Evolutionary conservation across 495 filamentous ascomycete species (phyloP).

Genomic region (Filosporella fistucella): DNA sequence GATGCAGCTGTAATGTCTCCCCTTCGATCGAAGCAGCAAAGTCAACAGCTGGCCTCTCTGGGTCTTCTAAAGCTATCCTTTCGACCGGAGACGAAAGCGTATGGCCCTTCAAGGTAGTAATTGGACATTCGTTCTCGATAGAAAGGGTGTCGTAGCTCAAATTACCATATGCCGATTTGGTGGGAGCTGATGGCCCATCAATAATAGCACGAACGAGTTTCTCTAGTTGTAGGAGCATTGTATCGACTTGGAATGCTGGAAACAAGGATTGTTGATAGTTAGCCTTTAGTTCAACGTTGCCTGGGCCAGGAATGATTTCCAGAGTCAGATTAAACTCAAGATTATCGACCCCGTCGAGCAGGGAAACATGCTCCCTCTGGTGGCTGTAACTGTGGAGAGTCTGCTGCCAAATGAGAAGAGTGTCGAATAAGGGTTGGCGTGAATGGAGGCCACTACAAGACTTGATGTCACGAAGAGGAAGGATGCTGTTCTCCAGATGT

Average conservation of each 20-base stretch:
- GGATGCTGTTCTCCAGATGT: conserved; percentile 49
- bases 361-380: conserved; percentile 29
- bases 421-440: conserved; percentile 55
- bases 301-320: conserved; percentile 57
- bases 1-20: conserved; percentile 24
- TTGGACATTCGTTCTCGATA: conserved; percentile 41
- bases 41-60: conserved; percentile 52
- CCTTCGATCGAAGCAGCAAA: conserved; percentile 46
- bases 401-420: conserved; percentile 76
- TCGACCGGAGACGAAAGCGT: conserved; percentile 51
- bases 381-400: conserved; percentile 40
- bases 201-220: conserved; percentile 42
- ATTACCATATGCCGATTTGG: conserved; percentile 21
- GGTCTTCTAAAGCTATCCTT: conserved; percentile 35
- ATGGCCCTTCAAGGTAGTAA: conserved; percentile 17
- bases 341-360: conserved; percentile 54
- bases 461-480: conserved; percentile 66
- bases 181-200: conserved; percentile 27
- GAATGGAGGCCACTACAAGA: conserved; percentile 43
- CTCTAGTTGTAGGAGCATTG: conserved; percentile 55
- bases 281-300: conserved; percentile 36
- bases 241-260: conserved; percentile 40
- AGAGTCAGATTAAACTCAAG: conserved; percentile 70
- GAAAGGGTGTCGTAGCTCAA: conserved; percentile 46
- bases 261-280: conserved; percentile 49